Percentiles rank a stretch among this genome's conserved stretches.
These are phyloP conservation scores for Monosporascus sp. DNA, from an alignment of 2,329 filamentous ascomycete species.

Conservation along the genomic window DNA sequence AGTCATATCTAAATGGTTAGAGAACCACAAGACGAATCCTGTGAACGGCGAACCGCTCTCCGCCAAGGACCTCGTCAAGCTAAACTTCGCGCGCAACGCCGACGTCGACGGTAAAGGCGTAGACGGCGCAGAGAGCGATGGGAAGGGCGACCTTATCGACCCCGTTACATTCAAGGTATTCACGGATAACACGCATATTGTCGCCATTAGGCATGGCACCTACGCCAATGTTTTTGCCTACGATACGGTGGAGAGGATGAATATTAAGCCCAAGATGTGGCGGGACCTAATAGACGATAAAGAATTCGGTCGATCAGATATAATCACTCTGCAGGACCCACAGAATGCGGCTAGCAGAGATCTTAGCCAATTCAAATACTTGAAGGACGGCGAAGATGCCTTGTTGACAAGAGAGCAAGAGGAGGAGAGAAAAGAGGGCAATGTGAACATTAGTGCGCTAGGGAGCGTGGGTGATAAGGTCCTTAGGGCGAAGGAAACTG, in stretches of 20 bases:
- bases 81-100: slow-evolving; percentile 89
- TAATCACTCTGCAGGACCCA: slow-evolving; percentile 94
- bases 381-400: slow-evolving; percentile 73
- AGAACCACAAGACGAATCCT: slow-evolving; percentile 89
- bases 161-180: slow-evolving; percentile 97
- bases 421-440: slow-evolving; percentile 57
- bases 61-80: slow-evolving; percentile 77
- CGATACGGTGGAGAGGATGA: slow-evolving; percentile 92
- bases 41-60: slow-evolving; percentile 76
- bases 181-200: slow-evolving; percentile 96
- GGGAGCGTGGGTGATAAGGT: slow-evolving; percentile 79
- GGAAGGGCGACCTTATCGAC: slow-evolving; percentile 78
- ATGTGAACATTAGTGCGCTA: slow-evolving; percentile 74
- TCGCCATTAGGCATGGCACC: slow-evolving; percentile 71
- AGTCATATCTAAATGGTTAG: slow-evolving; percentile 89
- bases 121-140: slow-evolving; percentile 40
- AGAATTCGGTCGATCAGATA: slow-evolving; percentile 82
- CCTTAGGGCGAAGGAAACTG: slow-evolving; percentile 82
- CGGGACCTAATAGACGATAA: slow-evolving; percentile 80
- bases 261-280: slow-evolving; percentile 97
- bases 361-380: slow-evolving; percentile 80
- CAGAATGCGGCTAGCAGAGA: slow-evolving; percentile 81
- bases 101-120: slow-evolving; percentile 49
- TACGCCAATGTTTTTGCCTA: slow-evolving; percentile 95
- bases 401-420: slow-evolving; percentile 66